phyloP scores from a whole-genome alignment of 2,329 filamentous ascomycete genomes.

The Hypocrella siamensis region DNA sequence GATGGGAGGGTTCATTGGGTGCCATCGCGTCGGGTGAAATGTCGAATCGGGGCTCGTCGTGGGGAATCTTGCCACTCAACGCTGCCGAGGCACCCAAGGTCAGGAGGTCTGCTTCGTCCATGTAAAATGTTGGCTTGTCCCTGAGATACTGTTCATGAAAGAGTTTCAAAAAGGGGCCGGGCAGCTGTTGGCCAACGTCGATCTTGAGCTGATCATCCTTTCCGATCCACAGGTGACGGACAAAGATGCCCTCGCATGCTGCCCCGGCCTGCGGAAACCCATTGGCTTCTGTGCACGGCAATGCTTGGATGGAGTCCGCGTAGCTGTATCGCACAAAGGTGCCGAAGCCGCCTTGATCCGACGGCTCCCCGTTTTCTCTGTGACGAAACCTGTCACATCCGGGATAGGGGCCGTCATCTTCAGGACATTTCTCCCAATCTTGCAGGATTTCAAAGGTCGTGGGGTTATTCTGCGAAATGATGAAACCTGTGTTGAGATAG shows the following conservation, averaged over 20 bases:
- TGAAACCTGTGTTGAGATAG: constrained; percentile 37
- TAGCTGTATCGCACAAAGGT: constrained; percentile 26
- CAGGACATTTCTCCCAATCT: constrained; percentile 28
- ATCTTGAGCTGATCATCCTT: constrained; percentile 23
- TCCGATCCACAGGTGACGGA: constrained; percentile 27
- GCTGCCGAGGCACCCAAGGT: constrained; percentile 6
- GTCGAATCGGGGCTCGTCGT: neutral
- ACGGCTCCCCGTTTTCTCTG: constrained; percentile 20
- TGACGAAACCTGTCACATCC: constrained; percentile 22
- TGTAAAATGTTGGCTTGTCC: constrained; percentile 18
- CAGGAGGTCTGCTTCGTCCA: constrained; percentile 20
- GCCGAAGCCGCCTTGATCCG: constrained; percentile 28
- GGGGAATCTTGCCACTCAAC: neutral
- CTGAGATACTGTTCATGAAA: constrained; percentile 19
- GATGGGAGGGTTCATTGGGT: no score
- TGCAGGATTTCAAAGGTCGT: constrained; percentile 31
- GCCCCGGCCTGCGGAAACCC: constrained; percentile 22
- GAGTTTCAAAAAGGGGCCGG: constrained; percentile 17
- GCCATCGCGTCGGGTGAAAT: no score
- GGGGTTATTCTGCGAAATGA: constrained; percentile 33
- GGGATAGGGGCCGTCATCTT: constrained; percentile 20
- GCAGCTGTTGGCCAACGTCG: constrained; percentile 20
- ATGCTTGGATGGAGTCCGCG: constrained; percentile 21
- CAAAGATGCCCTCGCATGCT: constrained; percentile 23
- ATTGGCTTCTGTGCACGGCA: constrained; percentile 26